Evolutionary conservation across 495 filamentous ascomycete genomes (phyloP), one percentile per base, ranked within the genome.

Genomic region (Trichocladium uniseriatum): DNA sequence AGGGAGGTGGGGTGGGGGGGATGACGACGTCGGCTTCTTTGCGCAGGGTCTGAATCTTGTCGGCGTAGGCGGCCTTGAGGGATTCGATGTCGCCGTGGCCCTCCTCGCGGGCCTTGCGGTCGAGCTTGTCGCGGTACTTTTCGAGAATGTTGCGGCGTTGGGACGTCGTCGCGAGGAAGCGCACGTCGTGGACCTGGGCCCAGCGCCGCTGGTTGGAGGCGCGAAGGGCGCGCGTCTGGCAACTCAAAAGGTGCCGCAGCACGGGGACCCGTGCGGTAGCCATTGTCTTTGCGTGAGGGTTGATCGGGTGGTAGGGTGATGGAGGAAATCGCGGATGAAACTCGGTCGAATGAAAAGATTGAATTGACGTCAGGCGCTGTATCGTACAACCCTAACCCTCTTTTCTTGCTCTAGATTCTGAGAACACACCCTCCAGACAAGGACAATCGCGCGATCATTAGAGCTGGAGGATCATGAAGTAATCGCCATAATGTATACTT

Each of bases 171-270:
- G 83, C 84, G 16, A 95, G 73, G 73, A 92, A 94, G 37, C 90
- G 88, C 38, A 94, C 82, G 68, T 95, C 88, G 66, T 91, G 86
- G 9, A 95, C 89, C 53, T 84, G 87, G 8, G 92, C 94, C 84
- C 87, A 90, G 56, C 94, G 80, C 44, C 85, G 76, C 61, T 97
- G 92, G 54, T 64, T 43, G 35, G 49, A 57, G 16, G 39, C 53
- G 44, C 64, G 63, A 18, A 60, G 51, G 1, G 56, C 24, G 15
- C 59, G 53, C 6, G 59, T 22, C 18, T 57, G 54, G 52, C 58
- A 56, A 20, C 52, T 53, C 13, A 48, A 28, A n/a, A 70, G 57
- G 61, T 63, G 62, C 44, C 67, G 64, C 28, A 71, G 65, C 56
- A 63, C 56, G 24, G 66, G 58, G 24, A 62, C 36, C 28, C 62